These are phyloP conservation scores for Sugiyamaella xylanicola DNA, from an alignment of 1,139 yeast genomes.

Conservation along the genomic window DNA sequence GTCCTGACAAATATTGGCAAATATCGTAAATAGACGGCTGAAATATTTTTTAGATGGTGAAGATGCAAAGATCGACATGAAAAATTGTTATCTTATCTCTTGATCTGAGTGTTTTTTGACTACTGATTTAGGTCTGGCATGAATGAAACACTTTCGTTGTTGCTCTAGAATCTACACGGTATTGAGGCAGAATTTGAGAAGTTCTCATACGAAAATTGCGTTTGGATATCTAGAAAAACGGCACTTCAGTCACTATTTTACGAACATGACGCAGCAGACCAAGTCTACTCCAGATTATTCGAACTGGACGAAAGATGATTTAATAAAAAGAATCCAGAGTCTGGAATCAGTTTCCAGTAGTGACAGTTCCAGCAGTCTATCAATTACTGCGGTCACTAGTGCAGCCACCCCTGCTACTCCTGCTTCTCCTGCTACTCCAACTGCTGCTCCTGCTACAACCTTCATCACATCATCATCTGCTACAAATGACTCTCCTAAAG, in stretches of 20 bases:
- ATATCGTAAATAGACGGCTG: conserved; percentile 10
- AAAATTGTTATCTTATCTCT: conserved; percentile 18
- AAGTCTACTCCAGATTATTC: conserved; percentile 36
- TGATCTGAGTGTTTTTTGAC: not conserved
- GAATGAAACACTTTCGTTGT: conserved; percentile 3
- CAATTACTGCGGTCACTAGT: not conserved
- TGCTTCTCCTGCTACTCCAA: conserved; percentile 1
- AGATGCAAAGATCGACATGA: conserved; percentile 12
- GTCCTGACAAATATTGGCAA: not conserved
- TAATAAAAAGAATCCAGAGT: conserved; percentile 51
- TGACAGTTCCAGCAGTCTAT: not conserved
- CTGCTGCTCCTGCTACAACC: not conserved
- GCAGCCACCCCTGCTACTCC: conserved; percentile 14
- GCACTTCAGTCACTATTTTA: not conserved
- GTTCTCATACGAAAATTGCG: not conserved
- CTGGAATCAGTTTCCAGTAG: conserved; percentile 46
- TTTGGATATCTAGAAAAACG: not conserved
- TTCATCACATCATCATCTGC: not conserved
- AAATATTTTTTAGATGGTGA: conserved; percentile 5
- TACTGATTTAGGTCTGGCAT: not conserved
- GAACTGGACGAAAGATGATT: conserved; percentile 56
- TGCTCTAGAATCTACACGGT: not conserved
- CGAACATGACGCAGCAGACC: not conserved
- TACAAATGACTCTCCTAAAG: not conserved
- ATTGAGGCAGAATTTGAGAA: not conserved